phyloP scores from a whole-genome alignment of 352 stramenopile genomes.

The Globisporangium splendens region DNA sequence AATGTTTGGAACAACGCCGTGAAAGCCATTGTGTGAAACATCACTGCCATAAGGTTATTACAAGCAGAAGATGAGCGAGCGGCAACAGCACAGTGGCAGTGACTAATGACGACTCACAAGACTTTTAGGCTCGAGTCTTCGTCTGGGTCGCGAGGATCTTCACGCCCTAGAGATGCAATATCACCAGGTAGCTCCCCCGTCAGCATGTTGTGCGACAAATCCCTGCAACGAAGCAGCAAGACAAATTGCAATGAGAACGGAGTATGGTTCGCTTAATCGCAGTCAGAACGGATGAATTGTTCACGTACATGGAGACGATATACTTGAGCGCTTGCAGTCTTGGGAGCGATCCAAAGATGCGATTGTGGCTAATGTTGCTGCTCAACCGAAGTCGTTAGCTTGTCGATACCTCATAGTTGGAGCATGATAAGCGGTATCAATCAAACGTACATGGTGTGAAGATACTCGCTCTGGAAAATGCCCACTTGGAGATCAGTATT shows the following conservation, averaged over 20 bases:
- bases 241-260: too few species aligned
- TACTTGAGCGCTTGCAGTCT: conserved; percentile 28
- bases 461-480: conserved; percentile 41
- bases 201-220: conserved; percentile 52
- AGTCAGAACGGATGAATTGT: too few species aligned
- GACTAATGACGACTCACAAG: conserved; percentile 29
- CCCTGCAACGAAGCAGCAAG: conserved; percentile 18
- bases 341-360: conserved; percentile 35
- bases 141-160: conserved; percentile 47
- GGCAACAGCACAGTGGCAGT: too few species aligned
- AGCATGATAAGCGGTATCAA: too few species aligned
- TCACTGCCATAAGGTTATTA: conserved; percentile 22
- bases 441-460: conserved; percentile 45
- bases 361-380: conserved; percentile 55
- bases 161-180: conserved; percentile 36
- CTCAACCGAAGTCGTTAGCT: neutral
- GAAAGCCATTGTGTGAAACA: conserved; percentile 45
- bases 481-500: conserved; percentile 23
- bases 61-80: neutral
- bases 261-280: too few species aligned
- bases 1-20: conserved; percentile 32
- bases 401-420: neutral
- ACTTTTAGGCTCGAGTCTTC: conserved; percentile 38
- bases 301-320: conserved; percentile 35
- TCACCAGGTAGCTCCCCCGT: conserved; percentile 32